Percentiles rank a stretch among this genome's conserved stretches.
Evolutionary conservation across 768 basidiomycete species (phyloP).

Genomic region (Collybia nuda): DNA sequence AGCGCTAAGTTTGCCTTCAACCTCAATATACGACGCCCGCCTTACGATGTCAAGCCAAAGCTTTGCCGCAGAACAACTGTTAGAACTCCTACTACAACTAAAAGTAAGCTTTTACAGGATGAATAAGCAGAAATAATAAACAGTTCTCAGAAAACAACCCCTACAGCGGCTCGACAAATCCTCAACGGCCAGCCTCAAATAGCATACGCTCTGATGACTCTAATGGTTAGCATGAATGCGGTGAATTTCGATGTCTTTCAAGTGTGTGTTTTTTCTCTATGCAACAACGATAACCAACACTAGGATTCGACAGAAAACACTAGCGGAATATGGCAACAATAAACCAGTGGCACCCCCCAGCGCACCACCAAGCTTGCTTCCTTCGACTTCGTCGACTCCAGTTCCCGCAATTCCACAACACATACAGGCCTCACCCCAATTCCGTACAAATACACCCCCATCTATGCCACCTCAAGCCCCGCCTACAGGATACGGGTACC

Average conservation of each 20-base stretch:
- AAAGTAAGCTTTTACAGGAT: slow-evolving; percentile 40
- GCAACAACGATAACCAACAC: neutral
- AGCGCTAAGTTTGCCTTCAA: too few species aligned
- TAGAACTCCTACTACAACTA: slow-evolving; percentile 72
- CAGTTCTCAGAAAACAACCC: slow-evolving; percentile 63
- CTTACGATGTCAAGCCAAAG: slow-evolving; percentile 49
- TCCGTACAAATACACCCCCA: slow-evolving; percentile 33
- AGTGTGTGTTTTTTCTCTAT: slow-evolving; percentile 32
- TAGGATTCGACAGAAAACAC: slow-evolving; percentile 47
- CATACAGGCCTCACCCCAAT: slow-evolving; percentile 31
- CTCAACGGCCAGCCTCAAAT: slow-evolving; percentile 74
- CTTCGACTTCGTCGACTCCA: slow-evolving; percentile 30
- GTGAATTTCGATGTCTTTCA: slow-evolving; percentile 76
- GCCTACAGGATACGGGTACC: slow-evolving; percentile 9
- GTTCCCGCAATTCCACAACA: slow-evolving; percentile 50
- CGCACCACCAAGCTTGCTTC: slow-evolving; percentile 21
- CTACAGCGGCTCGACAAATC: slow-evolving; percentile 65
- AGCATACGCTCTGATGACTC: slow-evolving; percentile 70
- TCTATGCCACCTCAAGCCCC: slow-evolving; percentile 16
- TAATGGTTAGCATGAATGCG: slow-evolving; percentile 78
- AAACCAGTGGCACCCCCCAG: slow-evolving; percentile 15
- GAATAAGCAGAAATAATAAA: neutral
- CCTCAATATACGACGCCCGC: too few species aligned
- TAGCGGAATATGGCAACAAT: slow-evolving; percentile 48
- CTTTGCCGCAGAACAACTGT: slow-evolving; percentile 61